Percentiles rank a stretch among this genome's conserved stretches.
Evolutionary conservation across 1,284 basidiomycete species (phyloP).

Genomic region (Singerocomus inundabilis): DNA sequence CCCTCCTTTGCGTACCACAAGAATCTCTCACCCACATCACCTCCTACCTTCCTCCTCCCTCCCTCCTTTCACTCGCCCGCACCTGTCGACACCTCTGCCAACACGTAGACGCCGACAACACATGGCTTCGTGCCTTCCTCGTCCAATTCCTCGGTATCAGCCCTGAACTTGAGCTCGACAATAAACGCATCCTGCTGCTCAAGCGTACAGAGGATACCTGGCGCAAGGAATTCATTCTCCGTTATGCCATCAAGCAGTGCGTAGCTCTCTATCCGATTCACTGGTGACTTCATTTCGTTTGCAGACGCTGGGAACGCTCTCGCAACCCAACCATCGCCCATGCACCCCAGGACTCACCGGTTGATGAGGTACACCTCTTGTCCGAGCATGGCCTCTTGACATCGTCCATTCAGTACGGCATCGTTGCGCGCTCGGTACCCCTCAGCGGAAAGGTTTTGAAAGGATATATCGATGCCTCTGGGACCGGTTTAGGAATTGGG

Average conservation of each 20-base stretch:
- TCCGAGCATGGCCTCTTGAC: slow-evolving; percentile 58
- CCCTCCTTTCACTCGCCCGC: slow-evolving; percentile 57
- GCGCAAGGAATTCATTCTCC: slow-evolving; percentile 63
- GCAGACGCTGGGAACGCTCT: slow-evolving; percentile 72
- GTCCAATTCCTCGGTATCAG: slow-evolving; percentile 66
- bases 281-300: slow-evolving; percentile 6
- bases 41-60: slow-evolving; percentile 67
- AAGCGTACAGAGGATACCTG: slow-evolving; percentile 58
- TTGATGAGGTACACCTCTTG: slow-evolving; percentile 59
- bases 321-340: slow-evolving; percentile 61
- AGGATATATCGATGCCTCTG: slow-evolving; percentile 72
- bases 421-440: slow-evolving; percentile 73
- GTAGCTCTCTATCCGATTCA: slow-evolving; percentile 19
- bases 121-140: slow-evolving; percentile 81
- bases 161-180: slow-evolving; percentile 55
- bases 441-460: slow-evolving; percentile 68
- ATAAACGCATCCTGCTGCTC: slow-evolving; percentile 49
- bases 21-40: slow-evolving; percentile 81
- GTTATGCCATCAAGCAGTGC: slow-evolving; percentile 55
- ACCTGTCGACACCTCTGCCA: slow-evolving; percentile 57
- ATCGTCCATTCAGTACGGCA: slow-evolving; percentile 67
- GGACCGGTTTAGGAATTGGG: slow-evolving; percentile 63
- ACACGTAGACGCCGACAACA: slow-evolving; percentile 77
- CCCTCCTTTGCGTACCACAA: slow-evolving; percentile 53
- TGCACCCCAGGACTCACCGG: slow-evolving; percentile 53